Evolutionary conservation across 306 rosid species (phyloP).

Genomic region (Astragalus membranaceus): DNA sequence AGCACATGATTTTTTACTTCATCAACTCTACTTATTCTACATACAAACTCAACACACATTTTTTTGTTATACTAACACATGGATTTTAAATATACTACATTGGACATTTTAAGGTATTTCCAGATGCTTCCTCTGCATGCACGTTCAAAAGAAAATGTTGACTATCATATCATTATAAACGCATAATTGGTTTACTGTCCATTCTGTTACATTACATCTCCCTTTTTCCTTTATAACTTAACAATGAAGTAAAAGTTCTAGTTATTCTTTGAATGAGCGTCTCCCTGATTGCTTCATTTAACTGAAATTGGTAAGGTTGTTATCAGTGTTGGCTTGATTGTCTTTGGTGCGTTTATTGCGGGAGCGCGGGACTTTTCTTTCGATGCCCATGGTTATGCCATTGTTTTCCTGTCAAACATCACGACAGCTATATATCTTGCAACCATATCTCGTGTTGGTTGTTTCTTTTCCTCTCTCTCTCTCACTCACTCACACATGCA

Average conservation of each 20-base stretch:
- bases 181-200: not conserved
- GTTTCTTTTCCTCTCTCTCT: conserved; percentile 16
- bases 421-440: conserved; percentile 83
- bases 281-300: conserved; percentile 47
- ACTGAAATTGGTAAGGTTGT: conserved; percentile 65
- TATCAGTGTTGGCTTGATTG: conserved; percentile 82
- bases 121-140: not conserved
- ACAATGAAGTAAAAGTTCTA: not conserved
- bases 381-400: conserved; percentile 68
- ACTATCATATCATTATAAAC: not conserved
- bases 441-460: conserved; percentile 73
- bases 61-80: not conserved
- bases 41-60: not conserved
- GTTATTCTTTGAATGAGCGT: conserved; percentile 27
- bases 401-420: conserved; percentile 77
- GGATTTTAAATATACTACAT: not conserved
- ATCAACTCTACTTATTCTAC: not conserved
- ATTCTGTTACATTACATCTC: conserved; percentile 4
- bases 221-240: not conserved
- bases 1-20: not conserved
- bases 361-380: conserved; percentile 80
- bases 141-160: not conserved
- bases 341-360: conserved; percentile 74
- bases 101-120: not conserved
- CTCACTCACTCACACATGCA: not conserved